Base-by-base conservation (phyloP, 2,329 filamentous ascomycete genomes). In the Lachnum nothofagi region DNA sequence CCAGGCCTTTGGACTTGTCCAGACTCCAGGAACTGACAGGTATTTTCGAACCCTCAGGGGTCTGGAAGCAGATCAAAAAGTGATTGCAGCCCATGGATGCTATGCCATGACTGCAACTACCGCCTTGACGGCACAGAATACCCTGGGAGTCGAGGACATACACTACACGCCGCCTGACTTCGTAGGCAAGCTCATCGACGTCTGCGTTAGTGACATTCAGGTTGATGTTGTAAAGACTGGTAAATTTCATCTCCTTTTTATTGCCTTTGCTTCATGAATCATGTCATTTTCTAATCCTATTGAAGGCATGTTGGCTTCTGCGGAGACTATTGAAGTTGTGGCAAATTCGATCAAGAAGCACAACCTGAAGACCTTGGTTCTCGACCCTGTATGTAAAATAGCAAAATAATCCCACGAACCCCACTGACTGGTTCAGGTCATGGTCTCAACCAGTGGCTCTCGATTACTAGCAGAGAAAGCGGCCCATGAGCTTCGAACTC, bases 101-200 rank as follows among this genome's bases (percentile, higher is more conserved):
- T 97, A 97, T 75, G 90, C 89, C 51, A 94, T 96, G 83, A 96
- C 91, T 43, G 89, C 91, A 19, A 96, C 91, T 8, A 94, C 91
- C 12, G 91, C 91, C 17, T 73, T 98, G 63, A 98, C 93, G n/a
- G 91, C 89, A 14, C 93, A 97, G 65, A 95, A 97, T 68, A 98
- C 93, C 0, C 76, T 79, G 45, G 89, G 89, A 4, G 90, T 97
- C 12, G 75, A 82, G 53, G 88, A 78, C 56, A 88, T 97, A 44
- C 88, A 95, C 63, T 72, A 85, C 48, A 80, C 87, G 6, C 91
- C 91, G 0, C 74, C 87, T 0, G 74, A 76, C 4, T 96, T 97
- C 67, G 81, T 96, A 20, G 75, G 75, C 56, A 87, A 88, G 72
- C 88, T 95, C 69, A 90, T 97, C 51, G 84, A 91, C 69, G 85